These are phyloP conservation scores for Rhizopus delemar DNA, from an alignment of 371 early-diverging fungal species.

Conservation along the genomic window DNA sequence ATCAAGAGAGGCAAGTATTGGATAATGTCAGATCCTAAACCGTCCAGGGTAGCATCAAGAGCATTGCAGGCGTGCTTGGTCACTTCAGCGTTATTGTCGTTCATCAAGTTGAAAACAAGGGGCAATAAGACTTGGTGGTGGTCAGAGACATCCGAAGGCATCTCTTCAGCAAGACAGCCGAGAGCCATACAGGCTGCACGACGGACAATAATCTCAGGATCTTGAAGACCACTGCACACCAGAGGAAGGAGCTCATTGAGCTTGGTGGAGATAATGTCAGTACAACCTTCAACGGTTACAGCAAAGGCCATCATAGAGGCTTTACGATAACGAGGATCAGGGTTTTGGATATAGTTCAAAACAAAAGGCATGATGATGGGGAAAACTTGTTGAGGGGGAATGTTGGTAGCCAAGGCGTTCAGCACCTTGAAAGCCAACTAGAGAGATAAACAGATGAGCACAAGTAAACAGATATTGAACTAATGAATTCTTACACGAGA, in stretches of 20 bases:
- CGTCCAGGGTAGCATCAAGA: conserved; percentile 81
- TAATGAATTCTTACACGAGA: conserved; percentile 35
- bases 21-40: conserved; percentile 69
- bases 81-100: conserved; percentile 68
- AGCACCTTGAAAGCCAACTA: conserved; percentile 67
- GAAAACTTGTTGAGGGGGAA: conserved; percentile 86
- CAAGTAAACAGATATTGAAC: not conserved
- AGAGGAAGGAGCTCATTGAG: conserved; percentile 72
- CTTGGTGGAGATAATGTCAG: conserved; percentile 75
- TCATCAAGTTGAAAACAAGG: conserved; percentile 73
- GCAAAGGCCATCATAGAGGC: conserved; percentile 86
- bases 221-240: conserved; percentile 75
- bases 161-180: conserved; percentile 76
- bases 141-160: conserved; percentile 73
- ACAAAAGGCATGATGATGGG: conserved; percentile 73
- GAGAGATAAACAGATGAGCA: not conserved
- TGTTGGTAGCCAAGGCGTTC: conserved; percentile 71
- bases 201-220: conserved; percentile 73
- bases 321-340: conserved; percentile 71
- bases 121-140: conserved; percentile 81
- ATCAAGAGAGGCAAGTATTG: conserved; percentile 79
- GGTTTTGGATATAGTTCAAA: conserved; percentile 70
- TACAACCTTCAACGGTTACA: conserved; percentile 80
- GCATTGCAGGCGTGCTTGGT: conserved; percentile 78
- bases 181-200: conserved; percentile 87